Evolutionary conservation across 1,139 yeast species (phyloP), one percentile per base, ranked within the genome.

Genomic region (Meyerozyma smithsonii): DNA sequence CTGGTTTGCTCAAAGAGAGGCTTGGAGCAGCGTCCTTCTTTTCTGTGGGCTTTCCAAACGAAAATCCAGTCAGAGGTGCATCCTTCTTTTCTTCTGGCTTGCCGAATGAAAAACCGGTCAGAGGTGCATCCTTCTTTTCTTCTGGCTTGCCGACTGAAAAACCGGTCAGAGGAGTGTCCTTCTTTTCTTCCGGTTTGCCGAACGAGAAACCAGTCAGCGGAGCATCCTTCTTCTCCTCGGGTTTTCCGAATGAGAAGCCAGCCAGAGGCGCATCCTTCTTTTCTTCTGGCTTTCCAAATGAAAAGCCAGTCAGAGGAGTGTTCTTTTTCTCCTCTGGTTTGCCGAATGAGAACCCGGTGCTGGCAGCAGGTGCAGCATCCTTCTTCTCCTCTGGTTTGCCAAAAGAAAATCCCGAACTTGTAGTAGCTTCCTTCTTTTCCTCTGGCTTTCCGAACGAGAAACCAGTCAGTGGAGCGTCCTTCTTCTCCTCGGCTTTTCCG

Each of bases 41-140:
- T 36, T 52, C 52, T 35, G 51, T 50, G 38, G 44, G 44, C 11
- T 43, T 17, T 46, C 54, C 48, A 30, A 49, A 45, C 14, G 55
- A 43, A 32, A 48, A 42, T 1, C 47, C 39, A 37, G 16, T 36
- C 8, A 28, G 39, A 10, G 48, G 40, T 8, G 38, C 35, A 24
- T 39, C 46, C 35, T 52, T 42, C 35, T 49, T 50, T 16, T 55
- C 52, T 5, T 52, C 48, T 28, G 58, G 50, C 10, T 52, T 49
- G 6, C 50, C 43, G 5, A 58, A 59, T 37, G 54, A 54, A 8
- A 43, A 40, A 15, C 52, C 50, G 12, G 50, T n/a, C n/a, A n/a
- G n/a, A n/a, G n/a, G n/a, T n/a, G n/a, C n/a, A n/a, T n/a, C n/a
- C n/a, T n/a, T n/a, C n/a, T n/a, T n/a, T n/a, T n/a, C 38, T 10